These are phyloP conservation scores for Royoungia palumana DNA, from an alignment of 768 basidiomycete species.

Conservation along the genomic window DNA sequence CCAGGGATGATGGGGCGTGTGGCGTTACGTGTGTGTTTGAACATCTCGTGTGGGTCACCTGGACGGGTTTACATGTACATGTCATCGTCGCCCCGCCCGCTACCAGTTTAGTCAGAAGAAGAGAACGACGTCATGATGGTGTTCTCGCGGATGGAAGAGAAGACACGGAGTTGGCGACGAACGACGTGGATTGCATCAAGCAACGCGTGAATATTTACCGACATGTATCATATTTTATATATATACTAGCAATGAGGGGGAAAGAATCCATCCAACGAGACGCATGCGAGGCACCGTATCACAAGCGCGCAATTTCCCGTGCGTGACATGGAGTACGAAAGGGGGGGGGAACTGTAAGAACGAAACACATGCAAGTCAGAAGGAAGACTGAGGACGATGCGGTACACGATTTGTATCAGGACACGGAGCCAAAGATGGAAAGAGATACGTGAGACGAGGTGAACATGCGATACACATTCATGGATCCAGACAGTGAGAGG, in stretches of 20 bases:
- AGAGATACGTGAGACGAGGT: constrained; percentile 4
- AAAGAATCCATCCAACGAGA: neutral
- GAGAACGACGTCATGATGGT: no score
- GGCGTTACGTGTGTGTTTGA: no score
- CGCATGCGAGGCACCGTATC: neutral
- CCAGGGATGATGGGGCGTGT: no score
- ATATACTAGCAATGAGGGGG: constrained; percentile 8
- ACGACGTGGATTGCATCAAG: constrained; percentile 24
- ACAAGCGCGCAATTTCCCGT: neutral
- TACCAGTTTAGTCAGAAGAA: no score
- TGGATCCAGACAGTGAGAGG: constrained; percentile 17
- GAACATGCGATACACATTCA: constrained; percentile 11
- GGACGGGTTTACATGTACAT: no score
- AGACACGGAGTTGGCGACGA: neutral
- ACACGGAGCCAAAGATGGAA: constrained; percentile 1
- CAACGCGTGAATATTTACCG: constrained; percentile 23
- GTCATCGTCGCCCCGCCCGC: no score
- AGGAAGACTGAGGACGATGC: constrained; percentile 13
- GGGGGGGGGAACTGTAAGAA: neutral
- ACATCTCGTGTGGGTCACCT: no score
- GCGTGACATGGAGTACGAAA: neutral
- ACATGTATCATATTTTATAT: constrained; percentile 23
- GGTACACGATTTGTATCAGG: constrained; percentile 28
- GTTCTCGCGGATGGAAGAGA: neutral
- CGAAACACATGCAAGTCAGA: constrained; percentile 3